These are phyloP conservation scores for Pseudoturritis turrita DNA, from an alignment of 345 rosid genomes.

Conservation along the genomic window DNA sequence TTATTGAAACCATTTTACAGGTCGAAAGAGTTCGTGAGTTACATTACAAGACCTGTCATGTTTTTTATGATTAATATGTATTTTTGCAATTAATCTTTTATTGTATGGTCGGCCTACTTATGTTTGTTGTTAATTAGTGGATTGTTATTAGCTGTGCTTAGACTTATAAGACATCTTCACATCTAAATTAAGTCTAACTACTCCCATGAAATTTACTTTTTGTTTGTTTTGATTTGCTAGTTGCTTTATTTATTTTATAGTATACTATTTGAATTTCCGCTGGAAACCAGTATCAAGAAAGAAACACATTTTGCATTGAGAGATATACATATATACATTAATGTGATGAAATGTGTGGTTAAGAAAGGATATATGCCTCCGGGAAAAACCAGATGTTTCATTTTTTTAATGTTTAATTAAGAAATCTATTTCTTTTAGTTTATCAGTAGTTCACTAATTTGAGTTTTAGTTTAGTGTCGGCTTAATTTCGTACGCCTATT, in stretches of 20 bases:
- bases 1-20: slow-evolving; percentile 21
- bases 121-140: slow-evolving; percentile 20
- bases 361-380: not conserved
- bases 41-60: slow-evolving; percentile 23
- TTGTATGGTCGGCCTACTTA: slow-evolving; percentile 16
- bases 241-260: not conserved
- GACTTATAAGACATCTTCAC: slow-evolving; percentile 21
- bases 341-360: not conserved
- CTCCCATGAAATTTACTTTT: slow-evolving; percentile 10
- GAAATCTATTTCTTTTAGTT: not conserved
- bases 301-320: not conserved
- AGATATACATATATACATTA: not conserved
- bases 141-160: slow-evolving; percentile 24
- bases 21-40: slow-evolving; percentile 27
- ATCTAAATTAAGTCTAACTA: slow-evolving; percentile 24
- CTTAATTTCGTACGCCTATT: not conserved
- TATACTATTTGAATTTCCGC: not conserved
- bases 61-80: slow-evolving; percentile 4
- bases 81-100: slow-evolving; percentile 5
- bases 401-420: not conserved
- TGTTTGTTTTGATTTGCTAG: not conserved
- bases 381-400: not conserved
- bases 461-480: not conserved
- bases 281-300: slow-evolving; percentile 16
- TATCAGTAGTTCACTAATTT: not conserved